Base-by-base conservation (phyloP, 2,329 filamentous ascomycete species). In the Sporothrix dimorphospora region DNA sequence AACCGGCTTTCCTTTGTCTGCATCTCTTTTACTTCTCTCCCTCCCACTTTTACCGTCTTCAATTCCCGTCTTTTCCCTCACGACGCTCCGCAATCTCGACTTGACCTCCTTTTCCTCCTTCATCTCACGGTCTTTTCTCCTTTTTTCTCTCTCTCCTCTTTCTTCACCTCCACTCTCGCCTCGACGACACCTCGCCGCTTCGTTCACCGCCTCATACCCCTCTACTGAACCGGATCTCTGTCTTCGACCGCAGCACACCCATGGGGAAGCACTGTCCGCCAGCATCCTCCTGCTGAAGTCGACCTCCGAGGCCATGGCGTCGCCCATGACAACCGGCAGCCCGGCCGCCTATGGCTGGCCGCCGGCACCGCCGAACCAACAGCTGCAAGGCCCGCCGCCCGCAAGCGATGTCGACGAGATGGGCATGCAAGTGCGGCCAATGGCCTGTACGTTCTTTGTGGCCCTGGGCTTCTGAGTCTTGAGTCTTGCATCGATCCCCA, bases 391-490 rank as follows among this genome's bases (percentile, higher is more conserved):
- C n/a, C 14, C 66, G 55, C 47, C 68, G 47, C 42, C 61, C 14
- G 65, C 70, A 40, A 72, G 53, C 59, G 75, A 75, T n/a, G 24
- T 71, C n/a, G 78, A 79, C 49, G 79, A 80, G 42, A 74, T 74
- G 72, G 76, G 76, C 71, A 57, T 79, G 65, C 79, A 80, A 72
- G 72, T 75, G 63, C 77, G 79, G 75, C 76, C 79, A 3, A 81
- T 81, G 79, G 78, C 78, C 75, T 75, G 79, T 81, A 76, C 76
- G 79, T 74, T 27, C n/a, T 53, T 53, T 24, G 27, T 30, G 19
- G 12, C 12, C 27, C 24, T 47, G 19, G 34, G 19, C 34, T 55
- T 55, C 14, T 47, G 5, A 24, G 11, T 16, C 38, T 76, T 30
- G 6, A 6, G 21, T 38, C 40, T 7, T 30, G 47, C 63, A 4